Conservation (phyloP, 352 stramenopile species). For the Phytophthora tentaculata region DNA sequence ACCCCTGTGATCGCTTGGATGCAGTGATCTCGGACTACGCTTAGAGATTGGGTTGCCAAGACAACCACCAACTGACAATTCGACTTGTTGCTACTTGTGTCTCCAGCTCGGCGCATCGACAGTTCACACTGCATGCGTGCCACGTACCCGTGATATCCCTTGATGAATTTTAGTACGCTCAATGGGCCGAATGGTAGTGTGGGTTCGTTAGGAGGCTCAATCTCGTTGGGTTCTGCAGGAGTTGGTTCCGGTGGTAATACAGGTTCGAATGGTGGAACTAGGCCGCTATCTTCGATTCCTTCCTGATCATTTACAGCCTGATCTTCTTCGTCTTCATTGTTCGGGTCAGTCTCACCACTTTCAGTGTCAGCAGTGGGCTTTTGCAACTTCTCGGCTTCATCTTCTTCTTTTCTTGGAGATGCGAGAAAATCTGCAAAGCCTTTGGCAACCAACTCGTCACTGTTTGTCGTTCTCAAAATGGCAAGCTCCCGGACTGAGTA, state of each 20-base stretch:
- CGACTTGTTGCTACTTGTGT: not conserved
- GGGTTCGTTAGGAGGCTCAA: conserved; percentile 41
- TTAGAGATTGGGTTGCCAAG: conserved; percentile 54
- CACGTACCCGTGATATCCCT: conserved; percentile 46
- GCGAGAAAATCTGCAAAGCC: conserved; percentile 41
- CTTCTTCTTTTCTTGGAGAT: conserved; percentile 10
- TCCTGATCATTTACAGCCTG: conserved; percentile 25
- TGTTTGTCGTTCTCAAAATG: conserved; percentile 34
- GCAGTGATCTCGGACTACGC: conserved; percentile 62
- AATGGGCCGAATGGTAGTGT: conserved; percentile 42
- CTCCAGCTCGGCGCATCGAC: conserved; percentile 1
- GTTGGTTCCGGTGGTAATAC: conserved; percentile 27
- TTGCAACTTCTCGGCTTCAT: conserved; percentile 5
- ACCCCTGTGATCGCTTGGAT: conserved; percentile 64
- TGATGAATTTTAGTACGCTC: conserved; percentile 31
- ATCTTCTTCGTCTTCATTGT: conserved; percentile 3
- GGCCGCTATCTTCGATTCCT: not conserved
- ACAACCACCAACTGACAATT: conserved; percentile 50
- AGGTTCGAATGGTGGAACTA: conserved; percentile 4
- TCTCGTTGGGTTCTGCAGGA: conserved; percentile 43
- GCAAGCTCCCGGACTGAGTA: conserved; percentile 69
- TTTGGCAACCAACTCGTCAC: conserved; percentile 22
- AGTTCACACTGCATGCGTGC: conserved; percentile 29
- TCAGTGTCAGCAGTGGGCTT: not conserved
- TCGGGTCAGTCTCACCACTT: conserved; percentile 1